Conservation (phyloP, 2,329 filamentous ascomycete species). For the Fusarium gaditjirri region DNA sequence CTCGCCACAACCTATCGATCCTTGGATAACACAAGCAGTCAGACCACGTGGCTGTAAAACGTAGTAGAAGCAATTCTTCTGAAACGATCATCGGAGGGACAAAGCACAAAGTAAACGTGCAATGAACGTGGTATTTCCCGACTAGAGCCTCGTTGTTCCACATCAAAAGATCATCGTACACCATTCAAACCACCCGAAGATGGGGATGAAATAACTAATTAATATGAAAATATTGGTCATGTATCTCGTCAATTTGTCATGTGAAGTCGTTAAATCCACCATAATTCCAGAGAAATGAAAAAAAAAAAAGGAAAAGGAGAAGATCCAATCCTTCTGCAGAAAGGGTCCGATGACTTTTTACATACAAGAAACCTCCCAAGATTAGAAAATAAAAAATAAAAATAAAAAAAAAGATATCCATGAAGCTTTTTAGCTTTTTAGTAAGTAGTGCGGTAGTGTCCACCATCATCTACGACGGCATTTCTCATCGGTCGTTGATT, state of each 20-base stretch:
- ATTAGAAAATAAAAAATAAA: not conserved
- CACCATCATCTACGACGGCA: constrained; percentile 29
- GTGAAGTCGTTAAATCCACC: not conserved
- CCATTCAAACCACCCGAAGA: not conserved
- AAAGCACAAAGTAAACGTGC: constrained; percentile 15
- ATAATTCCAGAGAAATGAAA: not conserved
- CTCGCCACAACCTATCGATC: not conserved
- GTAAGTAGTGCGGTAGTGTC: constrained; percentile 28
- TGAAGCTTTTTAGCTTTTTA: constrained; percentile 4
- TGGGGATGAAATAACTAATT: not conserved
- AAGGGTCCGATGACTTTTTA: constrained; percentile 12
- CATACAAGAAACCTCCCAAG: not conserved
- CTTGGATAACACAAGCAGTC: not conserved
- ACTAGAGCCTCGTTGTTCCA: constrained; percentile 10
- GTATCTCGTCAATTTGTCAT: constrained; percentile 28
- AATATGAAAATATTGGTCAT: not conserved
- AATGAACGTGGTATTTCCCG: constrained; percentile 29
- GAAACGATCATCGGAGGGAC: constrained; percentile 12
- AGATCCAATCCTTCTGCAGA: not conserved
- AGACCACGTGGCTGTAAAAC: constrained; percentile 30
- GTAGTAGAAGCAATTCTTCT: constrained; percentile 8
- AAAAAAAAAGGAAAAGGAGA: not conserved
- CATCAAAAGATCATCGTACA: constrained; percentile 3
- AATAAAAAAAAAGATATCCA: not conserved
- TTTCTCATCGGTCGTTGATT: constrained; percentile 32